These are phyloP conservation scores for Eucalyptus leucophloia DNA, from an alignment of 345 rosid species.

Conservation along the genomic window DNA sequence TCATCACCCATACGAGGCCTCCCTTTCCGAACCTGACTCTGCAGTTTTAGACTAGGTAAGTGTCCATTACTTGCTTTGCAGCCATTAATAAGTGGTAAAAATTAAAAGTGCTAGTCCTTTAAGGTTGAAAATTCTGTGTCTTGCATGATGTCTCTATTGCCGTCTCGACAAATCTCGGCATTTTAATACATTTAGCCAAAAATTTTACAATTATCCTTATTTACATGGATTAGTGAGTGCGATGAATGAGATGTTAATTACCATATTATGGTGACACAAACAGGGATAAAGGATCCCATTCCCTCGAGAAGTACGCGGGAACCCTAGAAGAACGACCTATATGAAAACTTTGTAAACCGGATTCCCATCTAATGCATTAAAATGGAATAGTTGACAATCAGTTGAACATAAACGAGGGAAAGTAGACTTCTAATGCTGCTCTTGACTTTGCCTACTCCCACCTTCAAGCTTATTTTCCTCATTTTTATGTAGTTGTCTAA, in stretches of 20 bases:
- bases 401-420: neutral
- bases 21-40: no score
- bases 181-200: neutral
- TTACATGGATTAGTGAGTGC: neutral
- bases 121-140: neutral
- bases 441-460: neutral
- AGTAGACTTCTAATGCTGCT: neutral
- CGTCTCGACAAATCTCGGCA: neutral
- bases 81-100: no score
- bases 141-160: neutral
- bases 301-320: neutral
- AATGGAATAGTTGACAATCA: neutral
- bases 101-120: no score
- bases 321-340: neutral
- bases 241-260: neutral
- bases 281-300: neutral
- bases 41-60: no score
- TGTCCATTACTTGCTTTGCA: no score
- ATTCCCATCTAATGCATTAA: neutral
- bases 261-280: neutral
- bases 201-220: neutral
- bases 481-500: neutral
- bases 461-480: neutral
- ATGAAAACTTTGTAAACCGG: neutral
- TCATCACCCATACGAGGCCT: no score